Conservation (phyloP, 192 early-diverging fungal genomes). For the Dissophora ornata region DNA sequence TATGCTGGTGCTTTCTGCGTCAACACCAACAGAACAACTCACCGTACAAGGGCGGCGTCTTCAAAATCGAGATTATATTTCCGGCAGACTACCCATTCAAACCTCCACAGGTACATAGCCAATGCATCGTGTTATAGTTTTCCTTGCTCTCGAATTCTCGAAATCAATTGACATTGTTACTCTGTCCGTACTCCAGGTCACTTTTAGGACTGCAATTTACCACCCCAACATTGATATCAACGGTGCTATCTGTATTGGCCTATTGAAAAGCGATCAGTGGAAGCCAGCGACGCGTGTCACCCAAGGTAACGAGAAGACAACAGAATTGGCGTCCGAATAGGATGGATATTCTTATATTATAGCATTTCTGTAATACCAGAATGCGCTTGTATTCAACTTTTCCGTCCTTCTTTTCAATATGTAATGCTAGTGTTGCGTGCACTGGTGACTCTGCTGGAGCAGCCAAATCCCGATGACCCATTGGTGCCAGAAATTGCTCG, state of each 20-base stretch:
- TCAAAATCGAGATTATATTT: conserved; percentile 77
- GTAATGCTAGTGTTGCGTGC: conserved; percentile 76
- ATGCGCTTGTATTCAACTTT: no score
- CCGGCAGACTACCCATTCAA: conserved; percentile 84
- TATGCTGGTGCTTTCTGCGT: background rate
- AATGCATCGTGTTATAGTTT: background rate
- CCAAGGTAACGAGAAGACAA: conserved; percentile 69
- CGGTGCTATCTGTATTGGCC: conserved; percentile 79
- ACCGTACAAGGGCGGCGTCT: conserved; percentile 78
- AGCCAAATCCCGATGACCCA: conserved; percentile 88
- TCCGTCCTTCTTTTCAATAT: no score
- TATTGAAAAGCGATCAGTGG: conserved; percentile 86
- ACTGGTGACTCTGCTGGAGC: conserved; percentile 70
- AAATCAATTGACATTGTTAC: no score
- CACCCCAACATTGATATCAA: conserved; percentile 88
- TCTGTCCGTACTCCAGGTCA: no score
- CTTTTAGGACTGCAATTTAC: conserved; percentile 83
- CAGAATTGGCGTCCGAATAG: no score
- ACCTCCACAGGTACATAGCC: conserved; percentile 71
- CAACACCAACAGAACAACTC: conserved; percentile 56
- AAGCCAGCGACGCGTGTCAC: conserved; percentile 81
- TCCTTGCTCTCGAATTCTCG: background rate
- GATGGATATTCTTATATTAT: no score
- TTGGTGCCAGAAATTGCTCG: conserved; percentile 80
- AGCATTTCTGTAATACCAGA: no score